Evolutionary conservation across 768 basidiomycete species (phyloP), one percentile per base, ranked within the genome.

Genomic region (Hemileccinum impolitum): DNA sequence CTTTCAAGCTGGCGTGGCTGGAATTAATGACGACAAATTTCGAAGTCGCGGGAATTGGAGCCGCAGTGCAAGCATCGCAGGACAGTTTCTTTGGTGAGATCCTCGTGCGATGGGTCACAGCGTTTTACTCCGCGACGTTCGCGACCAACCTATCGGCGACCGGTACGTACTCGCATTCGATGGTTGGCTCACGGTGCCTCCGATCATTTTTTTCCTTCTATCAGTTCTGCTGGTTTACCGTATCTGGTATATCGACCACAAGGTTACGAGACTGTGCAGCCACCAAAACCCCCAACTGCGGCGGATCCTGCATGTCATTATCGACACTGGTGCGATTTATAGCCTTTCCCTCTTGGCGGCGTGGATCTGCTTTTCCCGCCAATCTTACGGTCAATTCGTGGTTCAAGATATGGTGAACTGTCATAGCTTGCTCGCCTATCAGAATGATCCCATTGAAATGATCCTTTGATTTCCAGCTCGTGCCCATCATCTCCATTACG

Each of bases 311-410:
- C 52, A 57, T 12, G 57, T 68, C 19, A 53, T 70, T 37, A 53
- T 71, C 38, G 71, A 72, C 49, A 61, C 68, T 26, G 71, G 68
- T 10, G 60, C 63, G 4, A 51, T 72, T 11, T 72, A 72, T 50
- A 69, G 67, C 1, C n/a, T 66, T 45, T 60, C 70, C 2, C 62
- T 70, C 47, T 47, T 66, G 30, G 62, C 61, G 21, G 64, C 67
- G 13, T 54, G 70, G 30, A 54, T 67, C 21, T 56, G 60, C 30
- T 70, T 69, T 50, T 54, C 56, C 3, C 26, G 54, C 12, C 47
- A 61, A 17, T 60, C 59, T 3, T 64, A 60, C 43, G 65, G 59
- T 3, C 61, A 67, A 34, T 69, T 66, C 38, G 52, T 70, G 18
- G 46, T 71, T 19, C 57, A 71, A 35, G 65, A 72, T 51, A 60